Base-by-base conservation (phyloP, 129 eudicot genomes). In the Chrysanthemum seticuspe region DNA sequence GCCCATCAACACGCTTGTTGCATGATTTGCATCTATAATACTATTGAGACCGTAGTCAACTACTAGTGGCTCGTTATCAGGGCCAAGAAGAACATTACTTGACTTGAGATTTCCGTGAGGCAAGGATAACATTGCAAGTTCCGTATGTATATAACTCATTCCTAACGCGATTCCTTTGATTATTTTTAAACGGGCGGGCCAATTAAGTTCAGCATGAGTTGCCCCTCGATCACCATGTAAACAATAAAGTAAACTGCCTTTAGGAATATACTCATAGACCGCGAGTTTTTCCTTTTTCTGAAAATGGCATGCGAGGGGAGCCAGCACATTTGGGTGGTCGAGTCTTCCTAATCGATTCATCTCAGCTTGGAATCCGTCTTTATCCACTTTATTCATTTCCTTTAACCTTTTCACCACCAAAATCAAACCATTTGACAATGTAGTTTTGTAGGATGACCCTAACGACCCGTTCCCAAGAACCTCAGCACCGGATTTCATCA, bases 81-180 rank as follows among this genome's bases (percentile, higher is more conserved):
- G 40, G 71, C 73, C 72, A 0, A 92, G 63, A 2, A 92, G 85
- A 13, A 92, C 85, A 66, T 92, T 92, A 85, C 91, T 85, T 5
- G 98, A 92, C 74, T 92, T 92, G 6, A 92, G 82, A 70, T 92
- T 52, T 0, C 98, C 98, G 23, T 92, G 98, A 14, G 98, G 96
- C 13, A 89, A 61, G 5, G 71, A 78, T 0, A 80, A 40, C 19
- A 79, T 23, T 6, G 78, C 58, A 29, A 87, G 85, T 59, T 92
- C 78, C 1, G 74, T 25, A 58, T 89, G 96, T 47, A 92, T 82
- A 60, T 79, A 84, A 18, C 59, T 60, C 68, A 89, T 47, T n/a
- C 96, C 98, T 34, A 71, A 36, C 0, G 90, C 89, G 29, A 92
- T 81, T 7, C 95, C 98, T 76, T 80, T 68, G 5, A 92, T 71